A percentile compares a stretch with the other conserved stretches of the same genome.
Evolutionary conservation across 768 basidiomycete genomes (phyloP).

Genomic region (Lactifluus rugatus): DNA sequence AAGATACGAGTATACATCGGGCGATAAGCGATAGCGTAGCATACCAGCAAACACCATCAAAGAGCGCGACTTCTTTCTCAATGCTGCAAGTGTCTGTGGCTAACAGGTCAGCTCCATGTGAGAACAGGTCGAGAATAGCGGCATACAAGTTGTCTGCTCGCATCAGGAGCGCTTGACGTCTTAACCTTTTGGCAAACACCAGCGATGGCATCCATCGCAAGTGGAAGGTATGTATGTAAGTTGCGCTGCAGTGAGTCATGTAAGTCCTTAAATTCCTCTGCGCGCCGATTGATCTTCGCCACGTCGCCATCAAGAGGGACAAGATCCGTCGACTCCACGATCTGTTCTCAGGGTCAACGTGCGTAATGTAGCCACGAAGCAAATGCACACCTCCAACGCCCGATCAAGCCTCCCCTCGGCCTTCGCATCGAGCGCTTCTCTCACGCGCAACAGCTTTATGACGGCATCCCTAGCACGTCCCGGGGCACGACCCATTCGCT

Average conservation of each 20-base stretch:
- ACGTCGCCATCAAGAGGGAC: constrained; percentile 83
- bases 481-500: constrained; percentile 60
- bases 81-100: constrained; percentile 47
- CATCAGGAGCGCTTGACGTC: constrained; percentile 58
- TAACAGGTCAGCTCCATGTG: constrained; percentile 19
- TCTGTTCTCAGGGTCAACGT: constrained; percentile 33
- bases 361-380: neutral
- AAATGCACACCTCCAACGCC: constrained; percentile 63
- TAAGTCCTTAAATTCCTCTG: constrained; percentile 81
- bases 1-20: constrained; percentile 83
- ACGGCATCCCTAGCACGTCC: constrained; percentile 69
- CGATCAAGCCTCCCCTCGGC: constrained; percentile 61
- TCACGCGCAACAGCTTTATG: constrained; percentile 63
- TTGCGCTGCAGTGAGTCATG: constrained; percentile 86
- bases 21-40: constrained; percentile 81
- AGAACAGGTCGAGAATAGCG: constrained; percentile 7
- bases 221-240: constrained; percentile 75
- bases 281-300: constrained; percentile 70
- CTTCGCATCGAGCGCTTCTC: constrained; percentile 74
- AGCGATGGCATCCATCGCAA: constrained; percentile 89
- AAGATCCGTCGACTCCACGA: constrained; percentile 79
- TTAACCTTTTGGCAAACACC: constrained; percentile 73
- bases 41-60: constrained; percentile 85
- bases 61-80: constrained; percentile 75
- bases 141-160: constrained; percentile 66